A percentile compares a stretch with the other conserved stretches of the same genome.
Conservation (phyloP, 2,329 filamentous ascomycete species). For the Xylaria sp. region DNA sequence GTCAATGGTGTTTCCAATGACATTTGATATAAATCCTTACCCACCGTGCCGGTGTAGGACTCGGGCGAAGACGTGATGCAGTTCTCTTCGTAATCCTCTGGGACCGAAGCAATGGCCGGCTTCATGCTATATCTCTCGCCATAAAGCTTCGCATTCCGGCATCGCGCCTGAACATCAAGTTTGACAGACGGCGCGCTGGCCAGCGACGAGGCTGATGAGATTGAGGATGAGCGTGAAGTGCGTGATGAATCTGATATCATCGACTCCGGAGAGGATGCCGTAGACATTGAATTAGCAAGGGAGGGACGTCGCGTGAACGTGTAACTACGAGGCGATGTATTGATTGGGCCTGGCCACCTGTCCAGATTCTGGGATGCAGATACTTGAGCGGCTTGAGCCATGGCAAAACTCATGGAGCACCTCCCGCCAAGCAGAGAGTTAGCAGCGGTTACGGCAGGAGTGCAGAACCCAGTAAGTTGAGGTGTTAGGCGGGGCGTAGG, state of each 20-base stretch:
- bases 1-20: constrained; percentile 61
- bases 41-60: constrained; percentile 64
- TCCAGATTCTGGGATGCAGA: constrained; percentile 63
- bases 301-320: constrained; percentile 67
- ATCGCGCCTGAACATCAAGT: constrained; percentile 72
- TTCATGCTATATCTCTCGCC: constrained; percentile 66
- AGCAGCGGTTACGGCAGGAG: constrained; percentile 68
- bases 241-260: constrained; percentile 73
- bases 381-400: constrained; percentile 64
- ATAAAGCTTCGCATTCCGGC: constrained; percentile 68
- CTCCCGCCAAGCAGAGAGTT: constrained; percentile 61
- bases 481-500: constrained; percentile 70
- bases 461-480: constrained; percentile 65
- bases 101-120: constrained; percentile 66
- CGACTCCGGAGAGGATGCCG: constrained; percentile 73
- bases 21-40: constrained; percentile 63
- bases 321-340: constrained; percentile 65
- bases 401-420: constrained; percentile 70
- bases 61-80: constrained; percentile 67
- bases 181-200: constrained; percentile 69
- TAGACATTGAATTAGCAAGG: constrained; percentile 71
- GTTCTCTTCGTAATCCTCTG: constrained; percentile 65
- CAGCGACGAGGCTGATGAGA: constrained; percentile 71
- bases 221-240: constrained; percentile 72
- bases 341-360: constrained; percentile 61